Base-by-base conservation (phyloP, 257 asterid genomes). In the Solanum habrochaites region DNA sequence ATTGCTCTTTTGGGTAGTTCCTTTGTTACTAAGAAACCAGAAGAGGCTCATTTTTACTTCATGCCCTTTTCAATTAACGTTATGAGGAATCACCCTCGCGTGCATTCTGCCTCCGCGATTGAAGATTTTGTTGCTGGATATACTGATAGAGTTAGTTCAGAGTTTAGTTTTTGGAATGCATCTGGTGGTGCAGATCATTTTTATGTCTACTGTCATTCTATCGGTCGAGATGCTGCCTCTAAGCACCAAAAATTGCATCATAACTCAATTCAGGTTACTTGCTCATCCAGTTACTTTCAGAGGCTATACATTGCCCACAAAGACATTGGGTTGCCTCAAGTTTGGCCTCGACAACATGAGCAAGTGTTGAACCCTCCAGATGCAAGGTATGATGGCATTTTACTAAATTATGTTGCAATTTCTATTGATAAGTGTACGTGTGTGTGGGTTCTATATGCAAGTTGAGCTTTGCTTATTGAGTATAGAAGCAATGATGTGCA, bases 171-270 rank as follows among this genome's bases (percentile, higher is more conserved):
- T 83, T 94, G 98, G 98, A 95, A 94, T 78, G 94, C 94, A 0
- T 93, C 98, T 5, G 97, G 92, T 11, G 98, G 98, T 32, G 92
- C 95, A 11, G 97, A 95, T 80, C 98, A 95, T 89, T 95, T 95
- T 92, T 95, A 90, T 71, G 90, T 91, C 37, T 91, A 90, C 87
- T 95, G 97, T 84, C 98, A 94, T 70, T 95, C 97, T 2, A 90
- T 95, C 16, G 96, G 97, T 40, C 85, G 98, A 25, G 96, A 91
- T n/a, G 98, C 97, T 1, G 90, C 92, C 77, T 91, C 95, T 87
- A 93, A 89, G 77, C 95, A 93, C n/a, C 85, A 56, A 37, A 91
- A 40, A 14, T 70, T 94, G 88, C 93, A 49, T 85, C 93, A 92
- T 85, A 93, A 94, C 45, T 96, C 95, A 5, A 90, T 95, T 52